Evolutionary conservation across 2,329 filamentous ascomycete species (phyloP), one percentile per base, ranked within the genome.

Genomic region (Ilyonectria sp.): DNA sequence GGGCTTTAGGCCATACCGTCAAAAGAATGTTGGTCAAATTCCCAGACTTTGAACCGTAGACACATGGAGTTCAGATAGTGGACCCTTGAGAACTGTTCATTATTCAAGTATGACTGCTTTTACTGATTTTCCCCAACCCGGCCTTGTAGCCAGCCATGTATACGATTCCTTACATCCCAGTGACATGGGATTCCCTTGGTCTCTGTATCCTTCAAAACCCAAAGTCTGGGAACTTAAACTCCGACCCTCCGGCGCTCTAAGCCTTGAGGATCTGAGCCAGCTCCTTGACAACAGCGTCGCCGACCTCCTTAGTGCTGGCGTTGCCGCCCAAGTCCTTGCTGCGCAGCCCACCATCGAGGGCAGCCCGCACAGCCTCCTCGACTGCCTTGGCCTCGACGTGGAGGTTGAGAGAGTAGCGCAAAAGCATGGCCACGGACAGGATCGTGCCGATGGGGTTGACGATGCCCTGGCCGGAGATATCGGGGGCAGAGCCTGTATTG

Each of bases 341-440:
- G 70, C 90, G 87, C 54, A 95, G 82, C 40, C 94, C 94, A 61
- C 85, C 87, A 80, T 98, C 94, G 70, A 98, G 92, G 58, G 93
- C 92, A 62, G 87, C 89, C 78, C 89, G 89, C 57, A 97, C 94
- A 4, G 95, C 94, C 67, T 91, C 87, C 83, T 98, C 94, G 70
- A 98, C 90, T 56, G 91, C 90, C 68, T 89, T 87, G 37, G 95
- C 93, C 82, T 98, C 92, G 57, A 90, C 86, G 33, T 92, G 90
- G 72, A 95, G 89, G 76, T 91, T 90, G 66, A 98, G 89, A 15
- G 94, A 97, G 86, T 98, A 98, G 78, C 94, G 92, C 77, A 98
- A 88, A 92, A 99, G 93, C 94, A 98, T 97, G 76, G 94, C 94
- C 15, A 97, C 88, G 13, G 94, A 97, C 49, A 98, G 89, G 71